A percentile compares a stretch with the other conserved stretches of the same genome.
These are phyloP conservation scores for Penicillium nucicola DNA, from an alignment of 495 filamentous ascomycete species.

Conservation along the genomic window DNA sequence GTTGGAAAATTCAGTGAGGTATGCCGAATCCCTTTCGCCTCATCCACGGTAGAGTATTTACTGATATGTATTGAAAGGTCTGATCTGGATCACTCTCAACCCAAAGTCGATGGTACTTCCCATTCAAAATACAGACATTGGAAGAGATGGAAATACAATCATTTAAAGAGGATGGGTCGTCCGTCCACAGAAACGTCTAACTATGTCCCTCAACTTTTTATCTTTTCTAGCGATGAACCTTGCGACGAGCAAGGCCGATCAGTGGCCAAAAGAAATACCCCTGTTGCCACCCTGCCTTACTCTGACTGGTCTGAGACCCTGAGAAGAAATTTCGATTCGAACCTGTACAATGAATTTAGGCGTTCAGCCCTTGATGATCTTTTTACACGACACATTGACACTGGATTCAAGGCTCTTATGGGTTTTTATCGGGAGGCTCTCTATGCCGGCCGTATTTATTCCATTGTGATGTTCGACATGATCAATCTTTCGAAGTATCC, in stretches of 20 bases:
- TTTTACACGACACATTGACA: constrained; percentile 39
- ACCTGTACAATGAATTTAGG: constrained; percentile 80
- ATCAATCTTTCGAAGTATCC: constrained; percentile 48
- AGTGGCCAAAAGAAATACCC: neutral
- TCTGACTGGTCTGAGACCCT: constrained; percentile 80
- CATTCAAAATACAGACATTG: neutral
- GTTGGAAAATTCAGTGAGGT: constrained; percentile 10
- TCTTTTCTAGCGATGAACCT: neutral
- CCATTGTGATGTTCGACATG: constrained; percentile 53
- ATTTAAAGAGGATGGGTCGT: neutral
- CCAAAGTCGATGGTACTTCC: neutral
- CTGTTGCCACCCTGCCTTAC: constrained; percentile 66
- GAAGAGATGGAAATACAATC: too few relatives aligned
- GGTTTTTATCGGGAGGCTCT: constrained; percentile 58
- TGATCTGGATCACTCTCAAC: neutral
- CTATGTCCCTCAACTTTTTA: constrained; percentile 1
- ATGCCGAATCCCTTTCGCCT: constrained; percentile 2
- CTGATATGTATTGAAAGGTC: neutral
- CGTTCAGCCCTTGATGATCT: constrained; percentile 66
- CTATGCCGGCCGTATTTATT: constrained; percentile 42
- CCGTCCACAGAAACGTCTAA: constrained; percentile 2
- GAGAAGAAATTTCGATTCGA: constrained; percentile 68
- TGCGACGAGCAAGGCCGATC: neutral
- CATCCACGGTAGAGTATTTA: neutral
- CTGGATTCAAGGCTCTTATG: constrained; percentile 54